Conservation (phyloP, 768 basidiomycete genomes). For the Trametes cinnabarina region DNA sequence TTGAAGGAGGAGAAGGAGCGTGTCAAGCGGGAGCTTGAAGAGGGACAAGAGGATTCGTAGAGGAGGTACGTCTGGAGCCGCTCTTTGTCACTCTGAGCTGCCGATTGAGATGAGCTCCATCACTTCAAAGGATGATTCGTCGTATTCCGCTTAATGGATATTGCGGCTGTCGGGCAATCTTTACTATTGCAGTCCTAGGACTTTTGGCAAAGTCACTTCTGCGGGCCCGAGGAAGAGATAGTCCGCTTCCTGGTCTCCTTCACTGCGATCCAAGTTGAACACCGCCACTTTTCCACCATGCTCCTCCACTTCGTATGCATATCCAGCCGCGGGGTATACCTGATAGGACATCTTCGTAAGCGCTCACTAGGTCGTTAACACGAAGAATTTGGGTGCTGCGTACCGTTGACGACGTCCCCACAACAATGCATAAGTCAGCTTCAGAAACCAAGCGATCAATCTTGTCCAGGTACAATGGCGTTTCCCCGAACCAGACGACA, state of each 20-base stretch:
- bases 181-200: constrained; percentile 30
- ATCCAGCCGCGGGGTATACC: constrained; percentile 37
- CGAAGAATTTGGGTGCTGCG: too few relatives aligned
- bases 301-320: constrained; percentile 23
- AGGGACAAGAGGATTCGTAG: not conserved
- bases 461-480: constrained; percentile 27
- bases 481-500: constrained; percentile 46
- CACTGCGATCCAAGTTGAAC: constrained; percentile 33
- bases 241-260: constrained; percentile 42
- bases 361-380: too few relatives aligned
- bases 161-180: not conserved
- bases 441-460: constrained; percentile 29
- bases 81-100: too few relatives aligned
- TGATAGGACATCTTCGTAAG: not conserved
- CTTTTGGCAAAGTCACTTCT: constrained; percentile 43
- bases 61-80: constrained; percentile 4
- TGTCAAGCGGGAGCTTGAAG: constrained; percentile 7
- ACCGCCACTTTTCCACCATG: constrained; percentile 38
- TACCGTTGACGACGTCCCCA: constrained; percentile 41
- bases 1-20: constrained; percentile 40
- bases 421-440: constrained; percentile 38
- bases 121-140: too few relatives aligned
- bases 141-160: too few relatives aligned
- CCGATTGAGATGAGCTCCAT: too few relatives aligned
- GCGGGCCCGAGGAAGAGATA: constrained; percentile 53